phyloP scores from a whole-genome alignment of 2,329 filamentous ascomycete genomes.

The Plenodomus lindquistii region DNA sequence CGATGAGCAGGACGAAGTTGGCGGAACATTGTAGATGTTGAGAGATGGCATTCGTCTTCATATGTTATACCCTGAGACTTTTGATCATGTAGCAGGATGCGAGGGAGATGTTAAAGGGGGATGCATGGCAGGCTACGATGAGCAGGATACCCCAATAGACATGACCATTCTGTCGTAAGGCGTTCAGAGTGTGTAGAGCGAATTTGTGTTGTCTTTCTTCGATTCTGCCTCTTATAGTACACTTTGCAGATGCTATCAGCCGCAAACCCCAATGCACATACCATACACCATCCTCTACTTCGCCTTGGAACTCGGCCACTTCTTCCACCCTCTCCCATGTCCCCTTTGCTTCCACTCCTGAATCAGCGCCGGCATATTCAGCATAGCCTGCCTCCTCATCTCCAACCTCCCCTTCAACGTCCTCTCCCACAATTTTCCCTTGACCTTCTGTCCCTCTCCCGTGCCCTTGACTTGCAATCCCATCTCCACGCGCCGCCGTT shows the following conservation, averaged over 20 bases:
- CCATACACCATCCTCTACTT: constrained; percentile 14
- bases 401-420: constrained; percentile 82
- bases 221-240: background rate
- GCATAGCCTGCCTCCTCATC: constrained; percentile 86
- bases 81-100: background rate
- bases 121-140: constrained; percentile 4
- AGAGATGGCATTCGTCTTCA: background rate
- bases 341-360: constrained; percentile 83
- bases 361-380: constrained; percentile 92
- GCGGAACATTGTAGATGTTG: background rate
- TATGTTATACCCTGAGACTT: background rate
- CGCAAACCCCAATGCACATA: background rate
- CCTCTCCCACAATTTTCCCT: constrained; percentile 93
- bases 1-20: background rate
- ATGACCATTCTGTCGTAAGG: constrained; percentile 7
- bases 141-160: constrained; percentile 17
- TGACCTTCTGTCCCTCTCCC: constrained; percentile 88
- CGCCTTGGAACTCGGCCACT: constrained; percentile 61
- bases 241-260: background rate
- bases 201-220: background rate
- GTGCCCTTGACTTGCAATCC: constrained; percentile 89
- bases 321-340: constrained; percentile 74
- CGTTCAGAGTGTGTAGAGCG: background rate
- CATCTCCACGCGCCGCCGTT: constrained; percentile 73
- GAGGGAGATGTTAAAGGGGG: background rate